Conservation (phyloP, 129 eudicot genomes). For the Pseudognaphalium luteoalbum region DNA sequence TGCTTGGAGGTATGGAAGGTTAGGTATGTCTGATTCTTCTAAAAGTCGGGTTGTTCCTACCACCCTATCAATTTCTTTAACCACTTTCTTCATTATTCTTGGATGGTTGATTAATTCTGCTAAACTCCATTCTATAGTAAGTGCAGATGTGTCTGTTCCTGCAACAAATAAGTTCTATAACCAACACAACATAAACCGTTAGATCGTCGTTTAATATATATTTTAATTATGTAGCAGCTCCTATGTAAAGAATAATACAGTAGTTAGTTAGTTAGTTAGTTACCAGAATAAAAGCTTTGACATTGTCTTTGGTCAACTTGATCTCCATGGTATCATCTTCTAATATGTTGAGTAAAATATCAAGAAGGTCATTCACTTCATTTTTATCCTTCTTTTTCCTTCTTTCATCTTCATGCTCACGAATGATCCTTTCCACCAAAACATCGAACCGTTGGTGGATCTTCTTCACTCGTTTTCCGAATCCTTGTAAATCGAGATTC, state of each 20-base stretch:
- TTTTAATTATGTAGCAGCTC: neutral
- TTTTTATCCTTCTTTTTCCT: slow-evolving; percentile 30
- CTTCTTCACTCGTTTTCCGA: slow-evolving; percentile 42
- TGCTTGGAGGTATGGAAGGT: slow-evolving; percentile 73
- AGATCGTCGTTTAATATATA: neutral
- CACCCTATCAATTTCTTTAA: slow-evolving; percentile 50
- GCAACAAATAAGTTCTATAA: slow-evolving; percentile 62
- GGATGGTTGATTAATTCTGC: slow-evolving; percentile 76
- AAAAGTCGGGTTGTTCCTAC: slow-evolving; percentile 44
- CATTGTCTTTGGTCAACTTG: slow-evolving; percentile 49
- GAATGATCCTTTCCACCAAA: slow-evolving; percentile 59
- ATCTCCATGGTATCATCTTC: slow-evolving; percentile 51
- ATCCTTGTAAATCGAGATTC: slow-evolving; percentile 69
- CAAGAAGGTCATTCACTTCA: slow-evolving; percentile 50
- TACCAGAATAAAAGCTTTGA: slow-evolving; percentile 77
- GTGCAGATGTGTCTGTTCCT: slow-evolving; percentile 71
- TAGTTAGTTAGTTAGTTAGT: neutral
- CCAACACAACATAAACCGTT: neutral
- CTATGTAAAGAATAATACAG: neutral
- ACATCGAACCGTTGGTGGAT: slow-evolving; percentile 34
- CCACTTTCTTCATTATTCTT: slow-evolving; percentile 41
- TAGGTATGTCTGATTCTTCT: slow-evolving; percentile 60
- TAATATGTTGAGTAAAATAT: slow-evolving; percentile 54
- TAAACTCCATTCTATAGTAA: slow-evolving; percentile 66
- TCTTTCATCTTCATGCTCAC: slow-evolving; percentile 46